phyloP scores from a whole-genome alignment of 2,329 filamentous ascomycete genomes.

The Epicoccum nigrum region DNA sequence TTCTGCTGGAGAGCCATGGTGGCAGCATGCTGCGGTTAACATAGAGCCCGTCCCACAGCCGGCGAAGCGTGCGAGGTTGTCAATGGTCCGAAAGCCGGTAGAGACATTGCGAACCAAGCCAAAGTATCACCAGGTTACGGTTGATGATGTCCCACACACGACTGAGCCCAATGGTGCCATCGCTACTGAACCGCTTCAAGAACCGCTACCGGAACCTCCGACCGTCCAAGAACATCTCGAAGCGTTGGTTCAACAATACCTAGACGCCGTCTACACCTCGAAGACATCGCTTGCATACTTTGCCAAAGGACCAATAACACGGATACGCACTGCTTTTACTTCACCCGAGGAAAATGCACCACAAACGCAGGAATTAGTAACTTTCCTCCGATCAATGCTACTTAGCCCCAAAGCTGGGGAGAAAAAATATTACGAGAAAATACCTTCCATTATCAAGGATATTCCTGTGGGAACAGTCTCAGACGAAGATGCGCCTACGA shows the following conservation, averaged over 20 bases:
- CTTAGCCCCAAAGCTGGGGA: constrained; percentile 72
- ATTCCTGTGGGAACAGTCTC: constrained; percentile 52
- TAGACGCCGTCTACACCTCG: constrained; percentile 55
- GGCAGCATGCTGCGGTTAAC: constrained; percentile 38
- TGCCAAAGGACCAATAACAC: constrained; percentile 78
- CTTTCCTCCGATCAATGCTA: constrained; percentile 72
- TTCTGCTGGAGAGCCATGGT: constrained; percentile 32
- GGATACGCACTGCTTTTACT: constrained; percentile 73
- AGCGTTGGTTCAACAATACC: constrained; percentile 50
- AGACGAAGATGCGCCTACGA: constrained; percentile 49
- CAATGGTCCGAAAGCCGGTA: constrained; percentile 38
- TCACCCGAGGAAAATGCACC: constrained; percentile 65
- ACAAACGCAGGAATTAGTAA: constrained; percentile 67
- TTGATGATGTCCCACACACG: neutral
- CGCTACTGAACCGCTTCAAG: neutral
- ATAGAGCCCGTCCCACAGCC: constrained; percentile 22
- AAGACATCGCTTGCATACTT: constrained; percentile 83
- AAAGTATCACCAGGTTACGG: constrained; percentile 4
- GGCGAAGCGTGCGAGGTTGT: constrained; percentile 32
- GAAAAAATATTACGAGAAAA: constrained; percentile 77
- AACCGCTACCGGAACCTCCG: constrained; percentile 16
- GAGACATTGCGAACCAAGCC: constrained; percentile 9
- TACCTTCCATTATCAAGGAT: constrained; percentile 69
- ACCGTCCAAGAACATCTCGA: constrained; percentile 56
- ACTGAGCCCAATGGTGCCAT: neutral